Base-by-base conservation (phyloP, 805 yeast genomes). In the Candida ipomoeae region DNA sequence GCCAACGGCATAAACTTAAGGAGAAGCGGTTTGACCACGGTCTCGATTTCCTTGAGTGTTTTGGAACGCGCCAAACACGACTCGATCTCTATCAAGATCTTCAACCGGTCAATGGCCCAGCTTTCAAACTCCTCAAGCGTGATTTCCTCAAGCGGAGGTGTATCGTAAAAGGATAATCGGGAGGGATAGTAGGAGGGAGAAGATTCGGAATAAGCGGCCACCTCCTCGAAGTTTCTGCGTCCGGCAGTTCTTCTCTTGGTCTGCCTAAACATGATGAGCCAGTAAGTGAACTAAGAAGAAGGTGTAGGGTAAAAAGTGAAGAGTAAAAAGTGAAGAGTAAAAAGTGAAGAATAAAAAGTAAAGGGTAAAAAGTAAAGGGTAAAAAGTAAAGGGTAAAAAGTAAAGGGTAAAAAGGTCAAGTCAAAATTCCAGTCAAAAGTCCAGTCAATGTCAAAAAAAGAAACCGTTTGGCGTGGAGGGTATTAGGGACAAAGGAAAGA, bases 61-160 rank as follows among this genome's bases (percentile, higher is more conserved):
- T 83, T 82, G 52, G 84, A 83, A 58, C 95, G 76, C 21, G 85
- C 81, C 40, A 78, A 61, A 55, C 87, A 81, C 1, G 89, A 79
- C 61, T 92, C 97, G 46, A 94, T 84, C 63, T 89, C 96, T 48
- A 90, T 79, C 51, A 94, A 74, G 7, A 94, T 81, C 62, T 85
- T 83, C 55, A 92, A 74, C 52, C 99, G 73, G 62, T 92, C 98
- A 48, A 94, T 85, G 4, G 98, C 98, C 97, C 97, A 94, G 4
- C 78, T 76, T 69, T 94, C 99, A 67, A 94, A 94, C 61, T 94
- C 88, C 55, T 91, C 97, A 15, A 94, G 68, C 0, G 97, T 89
- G 60, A 94, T 84, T 67, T 94, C 98, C 13, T 84, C 83, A 32
- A 77, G 69, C 0, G 98, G 98, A 10, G 96, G 94, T 5, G 71